Evolutionary conservation across 257 asterid species (phyloP), one percentile per base, ranked within the genome.

Genomic region (Fraxinus pennsylvanica): DNA sequence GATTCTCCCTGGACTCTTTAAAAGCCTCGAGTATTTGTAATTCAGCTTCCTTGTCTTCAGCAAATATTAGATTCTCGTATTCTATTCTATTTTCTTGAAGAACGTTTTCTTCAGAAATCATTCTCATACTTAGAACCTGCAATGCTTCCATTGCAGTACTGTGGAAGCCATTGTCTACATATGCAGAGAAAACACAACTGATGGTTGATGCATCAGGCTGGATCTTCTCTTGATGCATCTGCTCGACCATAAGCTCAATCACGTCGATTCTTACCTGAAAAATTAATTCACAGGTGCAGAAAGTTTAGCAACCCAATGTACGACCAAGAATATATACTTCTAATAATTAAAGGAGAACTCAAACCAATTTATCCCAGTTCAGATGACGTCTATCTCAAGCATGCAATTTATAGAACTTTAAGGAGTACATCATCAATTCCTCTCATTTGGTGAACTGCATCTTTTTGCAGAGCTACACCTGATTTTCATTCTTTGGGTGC

Each of bases 121-220:
- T 92, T 80, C 97, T 86, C 92, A 91, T 76, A 73, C 98, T 88
- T 76, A 89, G 72, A 73, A 93, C 96, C 80, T 88, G 98, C 84
- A 95, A 80, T 21, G 99, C 99, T 84, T 95, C 98, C 89, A 91
- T 83, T 74, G 94, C 98, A 25, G 94, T 92, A 80, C 76, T 89
- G 35, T 84, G 39, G 77, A 88, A 85, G 39, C 89, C 97, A 59
- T 68, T 84, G 63, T 82, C 79, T 32, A 73, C 87, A 79, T 93
- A 95, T 73, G 92, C 96, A n/a, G 85, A 33, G 80, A 90, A 91
- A 77, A 93, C 94, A 77, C 81, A 82, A 65, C 85, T 76, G 87
- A 97, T 91, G 65, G 97, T 90, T 3, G 92, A 83, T 76, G 97
- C 87, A 77, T 95, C 97, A 74, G 98, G 99, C 71, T 81, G 91